Evolutionary conservation across 768 basidiomycete genomes (phyloP).

Genomic region (Leccinum barrowsii): DNA sequence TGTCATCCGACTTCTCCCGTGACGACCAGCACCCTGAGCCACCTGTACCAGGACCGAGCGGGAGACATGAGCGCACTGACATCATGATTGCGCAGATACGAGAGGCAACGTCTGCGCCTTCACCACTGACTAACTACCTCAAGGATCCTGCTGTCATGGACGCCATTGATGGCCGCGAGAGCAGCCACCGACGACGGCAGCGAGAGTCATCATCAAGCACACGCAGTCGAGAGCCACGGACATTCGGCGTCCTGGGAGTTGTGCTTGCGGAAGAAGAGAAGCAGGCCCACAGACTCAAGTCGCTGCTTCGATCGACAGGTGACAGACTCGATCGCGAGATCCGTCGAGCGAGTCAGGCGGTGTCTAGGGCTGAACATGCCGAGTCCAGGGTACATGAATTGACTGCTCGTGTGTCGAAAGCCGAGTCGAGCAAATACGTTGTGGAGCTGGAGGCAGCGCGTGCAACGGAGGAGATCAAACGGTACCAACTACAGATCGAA

Average conservation of each 20-base stretch:
- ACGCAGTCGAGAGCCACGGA: slow-evolving; percentile 36
- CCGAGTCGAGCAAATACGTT: slow-evolving; percentile 41
- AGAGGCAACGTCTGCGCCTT: slow-evolving; percentile 44
- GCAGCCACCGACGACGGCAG: slow-evolving; percentile 28
- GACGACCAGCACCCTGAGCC: slow-evolving; percentile 15
- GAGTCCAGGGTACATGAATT: slow-evolving; percentile 47
- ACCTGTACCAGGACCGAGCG: background rate
- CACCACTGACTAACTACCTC: slow-evolving; percentile 42
- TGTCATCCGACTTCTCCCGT: slow-evolving; percentile 15
- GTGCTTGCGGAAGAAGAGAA: slow-evolving; percentile 54
- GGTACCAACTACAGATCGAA: slow-evolving; percentile 47
- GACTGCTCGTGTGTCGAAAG: slow-evolving; percentile 33
- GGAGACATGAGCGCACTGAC: slow-evolving; percentile 24
- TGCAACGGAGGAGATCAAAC: slow-evolving; percentile 44
- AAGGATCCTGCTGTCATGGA: slow-evolving; percentile 40
- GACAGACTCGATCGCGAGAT: slow-evolving; percentile 57
- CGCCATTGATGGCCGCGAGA: slow-evolving; percentile 31
- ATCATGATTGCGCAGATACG: slow-evolving; percentile 37
- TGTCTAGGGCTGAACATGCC: slow-evolving; percentile 47
- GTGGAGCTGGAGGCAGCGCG: slow-evolving; percentile 39
- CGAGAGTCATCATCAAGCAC: slow-evolving; percentile 36
- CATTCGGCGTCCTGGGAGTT: slow-evolving; percentile 40
- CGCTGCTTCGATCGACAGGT: slow-evolving; percentile 46
- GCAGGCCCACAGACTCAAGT: slow-evolving; percentile 53
- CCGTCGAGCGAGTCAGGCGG: slow-evolving; percentile 49